phyloP scores from a whole-genome alignment of 805 yeast species.

The Saturnispora ahearnii region DNA sequence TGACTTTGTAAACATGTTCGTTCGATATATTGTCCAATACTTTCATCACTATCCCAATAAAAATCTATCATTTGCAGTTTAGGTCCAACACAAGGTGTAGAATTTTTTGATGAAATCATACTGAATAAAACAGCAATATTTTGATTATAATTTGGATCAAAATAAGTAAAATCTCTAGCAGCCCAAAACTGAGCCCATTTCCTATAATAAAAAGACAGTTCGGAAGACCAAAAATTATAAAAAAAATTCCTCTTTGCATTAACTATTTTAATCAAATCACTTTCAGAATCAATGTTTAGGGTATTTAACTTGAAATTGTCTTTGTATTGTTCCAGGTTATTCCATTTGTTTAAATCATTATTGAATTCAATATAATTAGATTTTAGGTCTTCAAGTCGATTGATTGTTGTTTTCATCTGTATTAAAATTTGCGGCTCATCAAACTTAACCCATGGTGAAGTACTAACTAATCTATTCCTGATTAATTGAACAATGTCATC shows the following conservation, averaged over 20 bases:
- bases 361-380: conserved; percentile 17
- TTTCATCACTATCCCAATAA: conserved; percentile 84
- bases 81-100: conserved; percentile 92
- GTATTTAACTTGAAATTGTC: conserved; percentile 13
- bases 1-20: conserved; percentile 61
- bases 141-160: conserved; percentile 69
- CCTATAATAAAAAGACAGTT: conserved; percentile 32
- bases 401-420: conserved; percentile 22
- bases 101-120: conserved; percentile 70
- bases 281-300: conserved; percentile 5
- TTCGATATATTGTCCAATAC: conserved; percentile 84
- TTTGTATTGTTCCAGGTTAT: background rate
- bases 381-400: conserved; percentile 24
- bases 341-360: conserved; percentile 16
- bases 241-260: conserved; percentile 25
- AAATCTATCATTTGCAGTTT: conserved; percentile 74
- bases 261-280: conserved; percentile 31
- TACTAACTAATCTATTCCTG: conserved; percentile 51
- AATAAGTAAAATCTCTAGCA: conserved; percentile 37
- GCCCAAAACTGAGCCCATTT: conserved; percentile 61
- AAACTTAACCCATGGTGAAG: conserved; percentile 78
- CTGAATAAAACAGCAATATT: conserved; percentile 71
- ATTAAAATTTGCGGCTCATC: conserved; percentile 43
- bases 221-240: conserved; percentile 23
- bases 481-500: conserved; percentile 27